Evolutionary conservation across 305 asterid species (phyloP), one percentile per base, ranked within the genome.

Genomic region (Ilex paraguariensis): DNA sequence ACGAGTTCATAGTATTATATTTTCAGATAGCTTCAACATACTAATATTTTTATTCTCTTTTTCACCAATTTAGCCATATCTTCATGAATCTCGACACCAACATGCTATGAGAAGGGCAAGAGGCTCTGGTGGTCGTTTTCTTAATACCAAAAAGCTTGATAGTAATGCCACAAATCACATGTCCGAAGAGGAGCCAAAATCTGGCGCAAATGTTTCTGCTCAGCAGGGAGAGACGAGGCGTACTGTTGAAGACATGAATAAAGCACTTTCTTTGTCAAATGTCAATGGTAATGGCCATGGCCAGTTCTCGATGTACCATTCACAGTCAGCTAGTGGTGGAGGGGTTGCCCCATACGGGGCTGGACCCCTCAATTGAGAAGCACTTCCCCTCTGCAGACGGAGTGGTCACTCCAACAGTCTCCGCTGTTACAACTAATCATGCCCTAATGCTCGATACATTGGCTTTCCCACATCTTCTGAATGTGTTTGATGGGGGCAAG

Each of bases 81-180:
- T 88, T 61, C 91, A 88, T 44, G 96, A 87, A 72, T 87, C 95
- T 59, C 90, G 95, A 52, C 90, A 88, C 52, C 68, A 64, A 63
- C 96, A 88, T 56, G 95, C 96, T 50, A 74, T 86, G 88, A 81
- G 79, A 72, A 79, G 96, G 77, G 86, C 81, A 71, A 80, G 96
- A 75, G 96, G 92, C 59, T 54, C 90, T 49, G 91, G 96, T 31
- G 96, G 95, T 48, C 90, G 96, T 70, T 88, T 88, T 69, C 89
- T 88, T 31, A 83, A 88, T 66, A 82, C 92, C 1, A 88, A 88
- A 66, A 81, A 77, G 66, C 64, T 31, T 3, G 74, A 75, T 50
- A 39, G 54, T 42, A 65, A 75, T 59, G 69, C 44, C 21, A 62
- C 64, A 13, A 75, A 63, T 33, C 65, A 78, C 3, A 36, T 44